phyloP scores from a whole-genome alignment of 2,329 filamentous ascomycete genomes.

The Cladorrhinum sp. region DNA sequence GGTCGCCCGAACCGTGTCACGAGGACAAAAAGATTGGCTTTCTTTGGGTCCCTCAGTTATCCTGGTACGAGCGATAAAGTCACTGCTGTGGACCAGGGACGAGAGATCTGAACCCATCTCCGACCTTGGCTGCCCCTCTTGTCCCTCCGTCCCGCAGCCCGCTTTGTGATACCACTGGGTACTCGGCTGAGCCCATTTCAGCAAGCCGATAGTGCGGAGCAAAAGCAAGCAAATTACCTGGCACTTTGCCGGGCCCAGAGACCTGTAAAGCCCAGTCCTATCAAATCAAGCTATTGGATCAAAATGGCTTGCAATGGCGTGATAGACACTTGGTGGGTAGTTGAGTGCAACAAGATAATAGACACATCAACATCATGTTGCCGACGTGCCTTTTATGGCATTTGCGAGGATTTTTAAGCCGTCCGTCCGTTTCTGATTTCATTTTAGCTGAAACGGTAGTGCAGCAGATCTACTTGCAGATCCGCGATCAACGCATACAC shows the following conservation, averaged over 20 bases:
- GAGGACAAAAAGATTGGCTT: conserved; percentile 25
- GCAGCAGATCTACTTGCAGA: not conserved
- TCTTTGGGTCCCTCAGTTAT: conserved; percentile 8
- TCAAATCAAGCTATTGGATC: not conserved
- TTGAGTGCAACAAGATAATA: not conserved
- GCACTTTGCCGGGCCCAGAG: not conserved
- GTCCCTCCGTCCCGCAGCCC: conserved; percentile 2
- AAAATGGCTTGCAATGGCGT: conserved; percentile 12
- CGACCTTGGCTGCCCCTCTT: conserved; percentile 13
- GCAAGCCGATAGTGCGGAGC: conserved; percentile 23
- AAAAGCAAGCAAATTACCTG: not conserved
- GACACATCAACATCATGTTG: conserved; percentile 1
- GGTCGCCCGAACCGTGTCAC: conserved; percentile 23
- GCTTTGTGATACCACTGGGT: conserved; percentile 19
- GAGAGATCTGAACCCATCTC: conserved; percentile 11
- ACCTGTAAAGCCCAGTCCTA: not conserved
- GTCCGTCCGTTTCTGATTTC: not conserved
- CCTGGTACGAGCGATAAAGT: conserved; percentile 16
- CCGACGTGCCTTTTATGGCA: conserved; percentile 5
- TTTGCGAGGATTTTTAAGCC: not conserved
- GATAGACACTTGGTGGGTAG: not conserved
- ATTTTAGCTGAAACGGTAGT: conserved; percentile 15
- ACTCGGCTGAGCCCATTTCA: conserved; percentile 27
- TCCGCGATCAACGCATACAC: not conserved
- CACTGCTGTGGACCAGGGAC: conserved; percentile 16